Conservation (phyloP, 2,329 filamentous ascomycete species). For the Lomentospora prolificans region DNA sequence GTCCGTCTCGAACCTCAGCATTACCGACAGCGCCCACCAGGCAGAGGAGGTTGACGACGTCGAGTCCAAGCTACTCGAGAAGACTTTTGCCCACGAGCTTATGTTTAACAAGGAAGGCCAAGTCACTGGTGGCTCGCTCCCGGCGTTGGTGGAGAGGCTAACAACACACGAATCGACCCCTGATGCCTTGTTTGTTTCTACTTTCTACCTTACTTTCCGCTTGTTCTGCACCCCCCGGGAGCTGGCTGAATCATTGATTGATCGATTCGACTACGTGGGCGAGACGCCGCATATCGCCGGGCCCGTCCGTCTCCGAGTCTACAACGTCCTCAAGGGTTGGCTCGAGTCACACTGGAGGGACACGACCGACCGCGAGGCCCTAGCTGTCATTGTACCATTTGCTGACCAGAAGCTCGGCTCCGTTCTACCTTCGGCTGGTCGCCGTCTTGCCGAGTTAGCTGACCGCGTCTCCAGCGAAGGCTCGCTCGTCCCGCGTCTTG, state of each 20-base stretch:
- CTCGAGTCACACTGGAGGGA: conserved; percentile 91
- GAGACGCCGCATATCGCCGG: conserved; percentile 63
- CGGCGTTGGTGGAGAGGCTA: conserved; percentile 85
- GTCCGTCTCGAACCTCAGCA: conserved; percentile 59
- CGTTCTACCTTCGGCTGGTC: conserved; percentile 66
- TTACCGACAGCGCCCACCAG: conserved; percentile 48
- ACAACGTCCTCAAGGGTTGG: conserved; percentile 97
- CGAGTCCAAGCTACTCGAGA: conserved; percentile 78
- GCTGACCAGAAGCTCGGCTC: conserved; percentile 61
- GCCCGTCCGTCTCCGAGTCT: conserved; percentile 81
- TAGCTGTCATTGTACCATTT: conserved; percentile 70
- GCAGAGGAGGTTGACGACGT: conserved; percentile 70
- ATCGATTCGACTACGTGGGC: conserved; percentile 85
- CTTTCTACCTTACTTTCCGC: conserved; percentile 93
- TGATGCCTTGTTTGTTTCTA: conserved; percentile 82
- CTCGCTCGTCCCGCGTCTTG: conserved; percentile 69
- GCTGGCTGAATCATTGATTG: conserved; percentile 73
- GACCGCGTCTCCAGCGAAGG: conserved; percentile 67
- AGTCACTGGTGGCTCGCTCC: conserved; percentile 83
- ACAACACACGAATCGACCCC: conserved; percentile 90
- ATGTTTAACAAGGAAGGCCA: conserved; percentile 91
- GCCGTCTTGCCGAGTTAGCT: conserved; percentile 69
- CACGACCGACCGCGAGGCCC: conserved; percentile 65
- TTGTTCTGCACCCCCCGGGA: conserved; percentile 76
- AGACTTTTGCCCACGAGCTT: conserved; percentile 83